Evolutionary conservation across 805 yeast species (phyloP), one percentile per base, ranked within the genome.

Genomic region (Yarrowia deformans): DNA sequence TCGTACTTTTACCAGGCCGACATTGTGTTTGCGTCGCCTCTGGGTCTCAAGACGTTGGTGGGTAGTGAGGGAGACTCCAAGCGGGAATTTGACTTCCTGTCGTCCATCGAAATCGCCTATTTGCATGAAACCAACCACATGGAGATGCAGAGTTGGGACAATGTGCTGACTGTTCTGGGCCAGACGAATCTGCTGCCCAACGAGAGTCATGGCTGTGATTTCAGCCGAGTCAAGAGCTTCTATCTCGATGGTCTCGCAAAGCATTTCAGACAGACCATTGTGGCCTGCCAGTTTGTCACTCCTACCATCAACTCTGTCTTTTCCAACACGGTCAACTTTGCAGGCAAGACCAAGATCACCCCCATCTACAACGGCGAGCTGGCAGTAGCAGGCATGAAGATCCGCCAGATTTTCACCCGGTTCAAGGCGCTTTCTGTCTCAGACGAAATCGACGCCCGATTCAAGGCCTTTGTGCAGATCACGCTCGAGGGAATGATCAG

Each of bases 61-160:
- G 97, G 91, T 71, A 87, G 87, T 72, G 84, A 84, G 67, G 82
- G 82, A 69, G 81, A 70, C 64, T 74, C 71, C 69, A 86, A 87
- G 75, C 82, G 88, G 70, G 92, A 89, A 72, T 85, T 84, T 69
- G 97, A 93, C 77, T 95, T 93, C 75, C 79, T 95, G 70, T 88
- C 96, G 42, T 93, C 98, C 1, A 91, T 95, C 72, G 99, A 95
- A 77, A 78, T 95, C 3, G 78, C 89, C 63, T 80, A 93, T 19
- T 79, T 92, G 48, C 99, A 95, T 78, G 91, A 90, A 74, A 87
- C 95, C 13, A 93, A 93, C 75, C 90, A 92, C 39, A 82, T 93
- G 72, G 90, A 91, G 75, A 90, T 90, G 90, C 99, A 95, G 79
- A 92, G 93, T 75, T 90, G 98, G 93, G 90, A 90, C 45, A 97